A percentile compares a stretch with the other conserved stretches of the same genome.
Evolutionary conservation across 352 stramenopile species (phyloP).

Genomic region (Phytophthora palmivora): DNA sequence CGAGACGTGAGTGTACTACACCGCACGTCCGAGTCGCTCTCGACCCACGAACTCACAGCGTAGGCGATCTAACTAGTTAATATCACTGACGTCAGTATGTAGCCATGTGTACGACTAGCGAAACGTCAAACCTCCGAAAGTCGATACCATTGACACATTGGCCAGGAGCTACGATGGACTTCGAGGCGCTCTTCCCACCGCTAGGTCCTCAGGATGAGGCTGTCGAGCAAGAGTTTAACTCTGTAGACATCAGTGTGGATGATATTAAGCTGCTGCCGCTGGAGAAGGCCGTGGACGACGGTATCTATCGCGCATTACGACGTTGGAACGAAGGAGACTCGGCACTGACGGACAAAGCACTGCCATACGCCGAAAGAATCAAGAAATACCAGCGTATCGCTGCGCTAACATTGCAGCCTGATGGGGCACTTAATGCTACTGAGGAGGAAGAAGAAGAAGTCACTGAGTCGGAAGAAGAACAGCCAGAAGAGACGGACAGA

Average conservation of each 20-base stretch:
- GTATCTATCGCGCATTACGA: conserved; percentile 63
- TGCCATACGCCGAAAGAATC: conserved; percentile 64
- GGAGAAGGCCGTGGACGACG: conserved; percentile 61
- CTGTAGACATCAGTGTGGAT: conserved; percentile 62
- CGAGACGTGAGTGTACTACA: conserved; percentile 35
- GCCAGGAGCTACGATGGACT: conserved; percentile 31
- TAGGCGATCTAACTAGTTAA: conserved; percentile 14
- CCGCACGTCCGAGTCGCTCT: conserved; percentile 27
- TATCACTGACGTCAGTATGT: background rate
- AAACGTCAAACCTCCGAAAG: conserved; percentile 7
- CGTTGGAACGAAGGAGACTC: conserved; percentile 70
- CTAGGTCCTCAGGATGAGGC: conserved; percentile 34
- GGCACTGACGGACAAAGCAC: conserved; percentile 50
- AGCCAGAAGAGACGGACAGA: conserved; percentile 13
- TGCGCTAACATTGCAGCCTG: conserved; percentile 55
- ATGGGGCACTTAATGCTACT: conserved; percentile 20
- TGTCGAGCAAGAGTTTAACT: conserved; percentile 8
- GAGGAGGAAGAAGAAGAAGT: conserved; percentile 28
- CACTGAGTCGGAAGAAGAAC: conserved; percentile 20
- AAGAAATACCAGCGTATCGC: conserved; percentile 68
- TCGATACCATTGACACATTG: conserved; percentile 10
- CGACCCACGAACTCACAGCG: conserved; percentile 26
- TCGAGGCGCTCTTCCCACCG: conserved; percentile 66
- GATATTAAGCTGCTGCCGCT: conserved; percentile 58
- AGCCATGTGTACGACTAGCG: conserved; percentile 9